Evolutionary conservation across 805 yeast genomes (phyloP), one percentile per base, ranked within the genome.

Genomic region (Kodamaea neixiangensis): DNA sequence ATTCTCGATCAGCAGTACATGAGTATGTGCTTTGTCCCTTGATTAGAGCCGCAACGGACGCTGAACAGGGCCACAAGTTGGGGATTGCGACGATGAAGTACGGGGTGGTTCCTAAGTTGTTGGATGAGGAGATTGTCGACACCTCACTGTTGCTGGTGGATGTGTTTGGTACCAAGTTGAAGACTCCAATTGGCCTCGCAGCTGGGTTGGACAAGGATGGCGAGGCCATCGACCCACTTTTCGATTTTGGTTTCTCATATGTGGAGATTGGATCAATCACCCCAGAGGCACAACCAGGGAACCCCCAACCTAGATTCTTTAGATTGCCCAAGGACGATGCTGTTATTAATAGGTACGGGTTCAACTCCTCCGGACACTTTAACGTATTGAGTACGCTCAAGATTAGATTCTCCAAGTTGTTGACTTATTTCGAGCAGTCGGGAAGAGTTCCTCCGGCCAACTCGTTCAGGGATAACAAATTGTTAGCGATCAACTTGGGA

Each of bases 191-290:
- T 46, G 97, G 97, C 11, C 78, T 92, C 60, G 97, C 98, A 46
- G 98, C 98, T 20, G 98, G 98, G 10, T 79, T 93, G 56, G 98
- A 93, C 68, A 93, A 93, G 71, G 86, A 92, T 62, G 98, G 89
- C 47, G 96, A 90, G 63, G 96, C 89, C 17, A 82, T 93, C 58
- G 97, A 93, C 59, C 72, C 91, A 0, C 75, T 93, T 52, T 85
- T 86, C 58, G 77, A 84, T 55, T 64, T 80, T 49, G 98, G 98
- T 1, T 92, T 92, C 61, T 83, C 93, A 13, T 89, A 89, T 66
- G 94, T 90, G 56, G 98, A 93, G 69, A 80, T 93, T 53, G 98
- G 98, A 1, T 88, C 96, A 2, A 84, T 93, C 45, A 93, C 98
- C 5, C 98, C 98, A 3, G 72, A 78, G 57, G 89, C 97, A 0